Evolutionary conservation across 2,329 filamentous ascomycete species (phyloP).

Genomic region (Hypoxylon sp.): DNA sequence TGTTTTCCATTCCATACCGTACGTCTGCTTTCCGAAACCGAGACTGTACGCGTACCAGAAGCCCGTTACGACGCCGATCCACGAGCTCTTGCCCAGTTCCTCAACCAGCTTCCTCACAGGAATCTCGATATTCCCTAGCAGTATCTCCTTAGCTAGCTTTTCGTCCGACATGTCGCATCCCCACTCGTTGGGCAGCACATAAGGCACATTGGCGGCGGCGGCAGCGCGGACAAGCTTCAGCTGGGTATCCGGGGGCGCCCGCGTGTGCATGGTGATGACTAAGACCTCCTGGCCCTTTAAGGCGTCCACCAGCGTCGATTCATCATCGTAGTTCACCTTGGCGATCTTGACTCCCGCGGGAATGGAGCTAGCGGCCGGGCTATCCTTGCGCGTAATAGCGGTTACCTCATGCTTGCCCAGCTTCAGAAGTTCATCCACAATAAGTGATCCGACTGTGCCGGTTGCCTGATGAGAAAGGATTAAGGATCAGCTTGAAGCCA

Average conservation of each 20-base stretch:
- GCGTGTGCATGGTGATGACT: constrained; percentile 65
- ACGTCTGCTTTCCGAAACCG: constrained; percentile 55
- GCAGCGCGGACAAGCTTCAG: constrained; percentile 67
- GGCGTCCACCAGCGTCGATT: constrained; percentile 61
- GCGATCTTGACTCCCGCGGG: constrained; percentile 60
- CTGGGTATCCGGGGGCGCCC: constrained; percentile 61
- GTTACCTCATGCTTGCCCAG: constrained; percentile 65
- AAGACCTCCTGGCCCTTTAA: constrained; percentile 69
- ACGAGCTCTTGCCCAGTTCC: constrained; percentile 56
- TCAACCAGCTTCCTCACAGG: constrained; percentile 57
- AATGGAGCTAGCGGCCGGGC: constrained; percentile 53
- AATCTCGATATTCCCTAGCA: constrained; percentile 45
- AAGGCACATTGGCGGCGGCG: constrained; percentile 66
- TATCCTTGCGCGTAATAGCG: constrained; percentile 62
- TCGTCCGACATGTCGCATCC: constrained; percentile 58
- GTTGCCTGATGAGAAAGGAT: constrained; percentile 54
- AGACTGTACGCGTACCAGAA: constrained; percentile 70
- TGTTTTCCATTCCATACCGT: constrained; percentile 64
- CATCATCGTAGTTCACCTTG: constrained; percentile 60
- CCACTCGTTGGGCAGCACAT: constrained; percentile 68
- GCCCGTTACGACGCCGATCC: constrained; percentile 60
- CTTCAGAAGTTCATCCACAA: constrained; percentile 58
- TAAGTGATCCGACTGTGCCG: constrained; percentile 57
- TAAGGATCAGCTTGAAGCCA: constrained; percentile 21
- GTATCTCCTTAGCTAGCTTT: constrained; percentile 52